These are phyloP conservation scores for Forsythia viridissima DNA, from an alignment of 257 asterid species.

Conservation along the genomic window DNA sequence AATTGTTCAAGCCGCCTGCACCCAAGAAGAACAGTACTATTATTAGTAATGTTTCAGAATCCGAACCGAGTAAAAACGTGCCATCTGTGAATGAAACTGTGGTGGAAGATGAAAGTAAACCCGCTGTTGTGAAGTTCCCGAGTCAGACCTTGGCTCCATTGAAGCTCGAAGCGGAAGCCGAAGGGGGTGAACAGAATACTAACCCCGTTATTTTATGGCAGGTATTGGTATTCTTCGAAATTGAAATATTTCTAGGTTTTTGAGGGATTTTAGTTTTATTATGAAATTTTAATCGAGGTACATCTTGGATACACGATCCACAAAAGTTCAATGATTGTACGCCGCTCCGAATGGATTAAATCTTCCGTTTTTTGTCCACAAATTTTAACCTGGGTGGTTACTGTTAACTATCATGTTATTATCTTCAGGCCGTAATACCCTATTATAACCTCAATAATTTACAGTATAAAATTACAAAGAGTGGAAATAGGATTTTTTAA, in stretches of 20 bases:
- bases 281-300: neutral
- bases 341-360: too few relatives aligned
- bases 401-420: neutral
- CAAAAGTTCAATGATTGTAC: neutral
- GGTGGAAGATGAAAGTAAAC: conserved; percentile 26
- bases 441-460: neutral
- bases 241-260: neutral
- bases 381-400: neutral
- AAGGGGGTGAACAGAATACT: conserved; percentile 45
- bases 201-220: conserved; percentile 70
- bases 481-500: too few relatives aligned
- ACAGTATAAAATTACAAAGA: neutral
- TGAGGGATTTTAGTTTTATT: neutral
- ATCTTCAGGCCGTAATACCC: neutral
- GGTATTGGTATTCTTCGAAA: conserved; percentile 35
- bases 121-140: conserved; percentile 45
- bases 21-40: conserved; percentile 23
- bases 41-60: conserved; percentile 19
- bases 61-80: conserved; percentile 21
- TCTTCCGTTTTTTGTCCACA: neutral
- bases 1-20: conserved; percentile 48
- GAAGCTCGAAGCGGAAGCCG: conserved; percentile 58
- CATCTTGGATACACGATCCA: neutral
- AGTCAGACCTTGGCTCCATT: conserved; percentile 39
- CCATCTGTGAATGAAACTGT: conserved; percentile 16